A percentile compares a stretch with the other conserved stretches of the same genome.
Conservation (phyloP, 2,329 filamentous ascomycete species). For the Diplodia mutila region DNA sequence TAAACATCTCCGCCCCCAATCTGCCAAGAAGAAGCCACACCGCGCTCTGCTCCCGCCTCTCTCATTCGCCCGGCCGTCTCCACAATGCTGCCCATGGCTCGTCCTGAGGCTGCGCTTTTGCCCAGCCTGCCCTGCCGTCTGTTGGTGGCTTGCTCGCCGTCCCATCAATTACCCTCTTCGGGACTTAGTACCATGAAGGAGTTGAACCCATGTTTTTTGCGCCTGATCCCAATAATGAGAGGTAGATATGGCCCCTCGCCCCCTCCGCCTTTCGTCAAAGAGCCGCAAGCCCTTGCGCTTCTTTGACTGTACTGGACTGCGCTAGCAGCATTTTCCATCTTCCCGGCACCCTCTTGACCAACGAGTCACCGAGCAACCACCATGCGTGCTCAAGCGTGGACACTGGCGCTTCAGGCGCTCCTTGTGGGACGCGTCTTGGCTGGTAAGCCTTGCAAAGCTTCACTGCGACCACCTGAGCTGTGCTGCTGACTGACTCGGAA, state of each 20-base stretch:
- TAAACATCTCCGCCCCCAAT: constrained; percentile 1
- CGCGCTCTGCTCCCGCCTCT: neutral
- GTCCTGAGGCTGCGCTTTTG: neutral
- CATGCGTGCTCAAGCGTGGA: neutral
- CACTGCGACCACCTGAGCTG: neutral
- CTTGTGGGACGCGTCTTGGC: neutral
- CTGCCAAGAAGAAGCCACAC: constrained; percentile 1
- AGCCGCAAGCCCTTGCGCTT: neutral
- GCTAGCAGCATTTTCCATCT: neutral
- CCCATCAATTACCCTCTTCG: neutral
- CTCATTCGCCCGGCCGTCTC: neutral
- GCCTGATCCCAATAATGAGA: neutral
- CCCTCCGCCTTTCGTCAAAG: neutral
- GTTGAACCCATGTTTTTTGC: neutral
- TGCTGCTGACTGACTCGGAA: neutral
- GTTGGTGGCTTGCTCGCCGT: neutral
- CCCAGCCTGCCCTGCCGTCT: neutral
- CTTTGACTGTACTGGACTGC: neutral
- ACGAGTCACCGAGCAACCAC: neutral
- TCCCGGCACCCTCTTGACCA: neutral
- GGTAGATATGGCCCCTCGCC: neutral
- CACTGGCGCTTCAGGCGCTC: neutral
- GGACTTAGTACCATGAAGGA: neutral
- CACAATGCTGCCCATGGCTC: neutral
- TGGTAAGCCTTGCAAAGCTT: neutral